Percentiles rank a stretch among this genome's conserved stretches.
Conservation (phyloP, 768 basidiomycete genomes). For the Macrocybe gigantea region DNA sequence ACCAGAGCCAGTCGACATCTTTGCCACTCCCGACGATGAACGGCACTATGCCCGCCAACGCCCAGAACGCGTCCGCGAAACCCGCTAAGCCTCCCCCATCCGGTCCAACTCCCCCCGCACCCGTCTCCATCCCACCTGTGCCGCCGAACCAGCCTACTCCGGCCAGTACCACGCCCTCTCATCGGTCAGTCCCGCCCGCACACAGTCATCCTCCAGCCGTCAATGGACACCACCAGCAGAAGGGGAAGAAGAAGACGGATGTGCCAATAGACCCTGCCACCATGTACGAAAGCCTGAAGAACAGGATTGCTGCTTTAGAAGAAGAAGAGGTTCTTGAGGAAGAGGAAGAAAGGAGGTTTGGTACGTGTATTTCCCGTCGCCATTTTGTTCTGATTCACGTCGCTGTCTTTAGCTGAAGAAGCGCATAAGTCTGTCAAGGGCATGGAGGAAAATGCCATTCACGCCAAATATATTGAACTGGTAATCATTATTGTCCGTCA, state of each 20-base stretch:
- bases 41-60: constrained; percentile 30
- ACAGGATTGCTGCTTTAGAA: constrained; percentile 82
- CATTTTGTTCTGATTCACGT: constrained; percentile 13
- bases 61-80: constrained; percentile 32
- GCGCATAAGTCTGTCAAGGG: constrained; percentile 83
- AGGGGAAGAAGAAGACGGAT: constrained; percentile 73
- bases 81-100: constrained; percentile 48
- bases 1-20: constrained; percentile 5
- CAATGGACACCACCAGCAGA: constrained; percentile 39
- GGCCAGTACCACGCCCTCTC: constrained; percentile 21
- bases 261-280: constrained; percentile 72
- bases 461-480: constrained; percentile 84
- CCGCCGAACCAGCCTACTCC: constrained; percentile 40
- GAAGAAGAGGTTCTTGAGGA: constrained; percentile 85
- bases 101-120: constrained; percentile 57
- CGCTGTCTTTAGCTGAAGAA: constrained; percentile 62
- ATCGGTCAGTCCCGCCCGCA: constrained; percentile 17
- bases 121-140: constrained; percentile 49
- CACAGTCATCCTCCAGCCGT: constrained; percentile 29
- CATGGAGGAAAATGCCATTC: constrained; percentile 76
- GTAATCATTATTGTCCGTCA: constrained; percentile 37
- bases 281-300: constrained; percentile 88
- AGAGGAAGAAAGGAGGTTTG: constrained; percentile 76
- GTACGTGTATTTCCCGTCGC: constrained; percentile 35
- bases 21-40: constrained; percentile 35